A percentile compares a stretch with the other conserved stretches of the same genome.
phyloP scores from a whole-genome alignment of 1,139 yeast genomes.

The Pichia sp. region DNA sequence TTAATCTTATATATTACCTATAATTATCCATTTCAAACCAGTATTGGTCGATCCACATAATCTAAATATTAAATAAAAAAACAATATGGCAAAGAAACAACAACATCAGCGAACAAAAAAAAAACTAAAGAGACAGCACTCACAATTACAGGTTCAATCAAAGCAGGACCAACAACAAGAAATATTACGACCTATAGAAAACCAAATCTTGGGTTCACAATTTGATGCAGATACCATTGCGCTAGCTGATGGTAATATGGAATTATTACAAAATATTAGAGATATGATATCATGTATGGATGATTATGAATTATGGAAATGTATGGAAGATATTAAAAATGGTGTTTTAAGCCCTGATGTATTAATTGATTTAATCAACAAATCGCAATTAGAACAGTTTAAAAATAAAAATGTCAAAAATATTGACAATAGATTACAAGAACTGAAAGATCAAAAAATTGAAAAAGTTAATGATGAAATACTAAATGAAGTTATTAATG shows the following conservation, averaged over 20 bases:
- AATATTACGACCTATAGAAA: constrained; percentile 10
- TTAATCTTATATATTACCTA: too few species aligned
- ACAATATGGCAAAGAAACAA: too few species aligned
- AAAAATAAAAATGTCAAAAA: neutral
- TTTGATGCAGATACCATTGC: constrained; percentile 1
- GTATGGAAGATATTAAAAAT: constrained; percentile 3
- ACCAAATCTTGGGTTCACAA: too few species aligned
- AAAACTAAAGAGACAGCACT: too few species aligned
- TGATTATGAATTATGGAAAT: constrained; percentile 1
- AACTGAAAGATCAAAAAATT: constrained; percentile 54
- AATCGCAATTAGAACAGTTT: neutral
- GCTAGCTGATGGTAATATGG: constrained; percentile 5
- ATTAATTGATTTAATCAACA: constrained; percentile 7
- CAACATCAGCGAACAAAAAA: too few species aligned
- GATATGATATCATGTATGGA: constrained; percentile 4
- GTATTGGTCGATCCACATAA: too few species aligned
- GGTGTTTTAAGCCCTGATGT: constrained; percentile 4
- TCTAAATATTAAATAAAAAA: constrained; percentile 1
- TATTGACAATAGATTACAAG: too few species aligned
- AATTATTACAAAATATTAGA: constrained; percentile 1
- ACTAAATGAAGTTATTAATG: constrained; percentile 24
- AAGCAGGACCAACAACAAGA: constrained; percentile 36
- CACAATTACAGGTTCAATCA: too few species aligned
- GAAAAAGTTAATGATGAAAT: constrained; percentile 86
- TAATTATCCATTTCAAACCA: too few species aligned